Percentiles rank a stretch among this genome's conserved stretches.
These are phyloP conservation scores for Leucosporidium yakuticum DNA, from an alignment of 768 basidiomycete genomes.

Conservation along the genomic window DNA sequence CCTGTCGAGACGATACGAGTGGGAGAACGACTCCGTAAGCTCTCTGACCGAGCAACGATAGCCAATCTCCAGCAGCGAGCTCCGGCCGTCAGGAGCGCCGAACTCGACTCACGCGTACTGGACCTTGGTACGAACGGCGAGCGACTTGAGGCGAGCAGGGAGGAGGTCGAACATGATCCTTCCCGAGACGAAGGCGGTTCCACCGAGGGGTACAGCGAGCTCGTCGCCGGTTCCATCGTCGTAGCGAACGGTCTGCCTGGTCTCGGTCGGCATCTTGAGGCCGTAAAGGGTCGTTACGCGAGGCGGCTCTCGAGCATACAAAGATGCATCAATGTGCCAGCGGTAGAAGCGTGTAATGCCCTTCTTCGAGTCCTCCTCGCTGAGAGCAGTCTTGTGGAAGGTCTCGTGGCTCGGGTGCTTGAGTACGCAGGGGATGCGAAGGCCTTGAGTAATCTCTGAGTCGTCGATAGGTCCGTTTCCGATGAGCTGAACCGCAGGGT, in stretches of 20 bases:
- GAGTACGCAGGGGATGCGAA: slow-evolving; percentile 52
- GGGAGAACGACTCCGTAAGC: too few relatives aligned
- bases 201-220: slow-evolving; percentile 72
- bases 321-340: slow-evolving; percentile 78
- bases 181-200: slow-evolving; percentile 69
- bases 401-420: slow-evolving; percentile 80
- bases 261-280: slow-evolving; percentile 56
- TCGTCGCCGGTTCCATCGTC: slow-evolving; percentile 76
- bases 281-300: slow-evolving; percentile 81
- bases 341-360: slow-evolving; percentile 84
- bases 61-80: background rate
- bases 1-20: background rate
- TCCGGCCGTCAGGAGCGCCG: background rate
- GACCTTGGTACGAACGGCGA: slow-evolving; percentile 70
- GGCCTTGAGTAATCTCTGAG: slow-evolving; percentile 26
- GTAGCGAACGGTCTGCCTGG: slow-evolving; percentile 48
- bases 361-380: slow-evolving; percentile 63
- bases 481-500: slow-evolving; percentile 85
- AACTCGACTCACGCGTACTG: slow-evolving; percentile 52
- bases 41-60: too few relatives aligned
- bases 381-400: slow-evolving; percentile 76
- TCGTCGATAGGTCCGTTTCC: slow-evolving; percentile 60
- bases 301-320: slow-evolving; percentile 52
- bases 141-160: slow-evolving; percentile 62
- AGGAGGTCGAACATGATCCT: slow-evolving; percentile 78